Conservation (phyloP, 1,139 yeast genomes). For the Waltiozyma solani region DNA sequence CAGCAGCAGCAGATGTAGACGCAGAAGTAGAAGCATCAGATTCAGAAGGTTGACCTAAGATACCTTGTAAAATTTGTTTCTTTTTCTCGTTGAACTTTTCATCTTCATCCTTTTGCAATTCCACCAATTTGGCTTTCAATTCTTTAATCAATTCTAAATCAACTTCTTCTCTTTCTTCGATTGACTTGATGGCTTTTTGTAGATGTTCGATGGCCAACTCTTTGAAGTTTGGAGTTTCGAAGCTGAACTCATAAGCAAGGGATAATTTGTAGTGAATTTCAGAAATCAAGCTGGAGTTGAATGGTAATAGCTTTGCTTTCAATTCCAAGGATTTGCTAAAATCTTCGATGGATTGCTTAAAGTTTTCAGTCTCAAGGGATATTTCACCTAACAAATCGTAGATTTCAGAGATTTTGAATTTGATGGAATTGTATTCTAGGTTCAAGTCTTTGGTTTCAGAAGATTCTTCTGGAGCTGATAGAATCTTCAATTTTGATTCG, state of each 20-base stretch:
- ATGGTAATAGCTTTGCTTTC: slow-evolving; percentile 37
- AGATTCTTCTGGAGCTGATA: slow-evolving; percentile 9
- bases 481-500: slow-evolving; percentile 21
- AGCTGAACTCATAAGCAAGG: slow-evolving; percentile 64
- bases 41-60: slow-evolving; percentile 41
- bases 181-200: slow-evolving; percentile 50
- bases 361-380: slow-evolving; percentile 78
- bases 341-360: slow-evolving; percentile 65
- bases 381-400: slow-evolving; percentile 84
- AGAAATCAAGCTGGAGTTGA: slow-evolving; percentile 50
- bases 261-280: slow-evolving; percentile 81
- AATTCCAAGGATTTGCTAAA: slow-evolving; percentile 46
- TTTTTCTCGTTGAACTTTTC: slow-evolving; percentile 46
- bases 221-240: slow-evolving; percentile 37
- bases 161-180: slow-evolving; percentile 27
- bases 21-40: slow-evolving; percentile 2
- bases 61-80: slow-evolving; percentile 48
- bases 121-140: slow-evolving; percentile 31
- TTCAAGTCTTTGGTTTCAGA: slow-evolving; percentile 28
- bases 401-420: slow-evolving; percentile 58
- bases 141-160: slow-evolving; percentile 20
- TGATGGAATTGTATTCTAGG: slow-evolving; percentile 25
- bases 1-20: slow-evolving; percentile 6
- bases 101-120: slow-evolving; percentile 42
- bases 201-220: slow-evolving; percentile 47